A percentile compares a stretch with the other conserved stretches of the same genome.
Evolutionary conservation across 106 monocot species (phyloP).

Genomic region (Posidonia australis): DNA sequence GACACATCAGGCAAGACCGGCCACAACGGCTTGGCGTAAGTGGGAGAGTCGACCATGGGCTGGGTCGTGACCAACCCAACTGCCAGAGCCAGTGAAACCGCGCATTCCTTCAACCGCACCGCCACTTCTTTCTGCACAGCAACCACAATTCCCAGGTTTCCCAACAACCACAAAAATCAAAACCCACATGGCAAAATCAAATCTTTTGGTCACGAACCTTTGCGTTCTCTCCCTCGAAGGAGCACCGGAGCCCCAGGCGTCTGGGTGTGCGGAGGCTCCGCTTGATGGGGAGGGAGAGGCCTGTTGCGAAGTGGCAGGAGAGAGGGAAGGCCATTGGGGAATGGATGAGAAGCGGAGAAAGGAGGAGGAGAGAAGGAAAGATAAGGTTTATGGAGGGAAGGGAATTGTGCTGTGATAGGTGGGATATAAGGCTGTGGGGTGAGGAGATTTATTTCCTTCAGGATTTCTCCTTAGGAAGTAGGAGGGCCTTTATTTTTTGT

Average conservation of each 20-base stretch:
- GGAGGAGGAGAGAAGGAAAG: neutral
- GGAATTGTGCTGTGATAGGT: no score
- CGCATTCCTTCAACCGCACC: constrained; percentile 54
- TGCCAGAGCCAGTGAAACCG: constrained; percentile 61
- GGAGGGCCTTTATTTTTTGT: no score
- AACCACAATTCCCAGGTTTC: constrained; percentile 6
- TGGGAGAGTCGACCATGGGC: constrained; percentile 32
- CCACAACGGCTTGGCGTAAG: constrained; percentile 38
- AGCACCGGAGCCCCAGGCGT: constrained; percentile 19
- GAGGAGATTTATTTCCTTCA: no score
- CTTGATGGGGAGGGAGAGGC: neutral
- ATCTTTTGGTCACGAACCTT: neutral
- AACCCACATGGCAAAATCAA: neutral
- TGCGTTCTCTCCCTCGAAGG: constrained; percentile 5
- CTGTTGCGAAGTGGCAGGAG: constrained; percentile 16
- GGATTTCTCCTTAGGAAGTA: no score
- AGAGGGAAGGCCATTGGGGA: constrained; percentile 32
- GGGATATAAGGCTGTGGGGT: no score
- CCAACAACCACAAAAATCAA: neutral
- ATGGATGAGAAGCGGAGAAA: neutral
- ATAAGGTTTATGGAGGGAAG: neutral
- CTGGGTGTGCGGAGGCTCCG: neutral
- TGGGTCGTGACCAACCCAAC: constrained; percentile 40
- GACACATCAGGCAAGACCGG: constrained; percentile 69
- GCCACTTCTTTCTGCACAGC: constrained; percentile 34